These are phyloP conservation scores for Yamagishiella unicocca DNA, from an alignment of 139 green algal species.

Conservation along the genomic window DNA sequence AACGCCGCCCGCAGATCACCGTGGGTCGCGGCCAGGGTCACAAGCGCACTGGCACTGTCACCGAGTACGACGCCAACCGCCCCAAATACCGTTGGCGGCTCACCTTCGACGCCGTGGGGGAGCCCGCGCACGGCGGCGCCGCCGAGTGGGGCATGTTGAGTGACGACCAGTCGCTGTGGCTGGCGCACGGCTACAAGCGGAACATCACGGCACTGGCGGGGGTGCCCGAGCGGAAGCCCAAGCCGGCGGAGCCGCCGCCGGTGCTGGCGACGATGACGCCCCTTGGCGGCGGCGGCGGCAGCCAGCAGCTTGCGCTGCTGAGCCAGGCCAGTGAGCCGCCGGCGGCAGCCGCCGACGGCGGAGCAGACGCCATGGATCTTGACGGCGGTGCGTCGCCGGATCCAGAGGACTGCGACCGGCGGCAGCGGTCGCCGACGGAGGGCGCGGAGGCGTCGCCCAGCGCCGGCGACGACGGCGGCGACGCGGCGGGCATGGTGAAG, in stretches of 20 bases:
- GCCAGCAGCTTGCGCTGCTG: neutral
- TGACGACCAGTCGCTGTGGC: slow-evolving; percentile 39
- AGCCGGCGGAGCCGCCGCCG: neutral
- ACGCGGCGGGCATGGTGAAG: neutral
- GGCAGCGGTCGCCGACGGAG: neutral
- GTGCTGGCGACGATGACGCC: neutral
- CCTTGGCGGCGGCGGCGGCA: neutral
- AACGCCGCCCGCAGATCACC: slow-evolving; percentile 43
- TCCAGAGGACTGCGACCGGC: neutral
- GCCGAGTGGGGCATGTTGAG: slow-evolving; percentile 42
- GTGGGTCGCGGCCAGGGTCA: slow-evolving; percentile 31
- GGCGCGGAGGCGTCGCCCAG: neutral
- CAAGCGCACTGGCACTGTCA: slow-evolving; percentile 40
- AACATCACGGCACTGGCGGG: slow-evolving; percentile 39
- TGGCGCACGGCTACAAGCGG: slow-evolving; percentile 46
- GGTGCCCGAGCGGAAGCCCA: slow-evolving; percentile 32
- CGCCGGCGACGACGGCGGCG: neutral
- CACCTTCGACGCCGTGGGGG: slow-evolving; percentile 25
- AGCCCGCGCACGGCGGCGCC: slow-evolving; percentile 33
- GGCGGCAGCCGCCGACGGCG: neutral
- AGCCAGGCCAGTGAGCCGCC: no score
- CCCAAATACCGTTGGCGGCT: slow-evolving; percentile 43
- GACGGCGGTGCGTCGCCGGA: slow-evolving; percentile 19
- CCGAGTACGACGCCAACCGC: slow-evolving; percentile 46
- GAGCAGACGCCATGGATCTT: neutral